Evolutionary conservation across 2,329 filamentous ascomycete species (phyloP).

Genomic region (Stromatinia cepivora): DNA sequence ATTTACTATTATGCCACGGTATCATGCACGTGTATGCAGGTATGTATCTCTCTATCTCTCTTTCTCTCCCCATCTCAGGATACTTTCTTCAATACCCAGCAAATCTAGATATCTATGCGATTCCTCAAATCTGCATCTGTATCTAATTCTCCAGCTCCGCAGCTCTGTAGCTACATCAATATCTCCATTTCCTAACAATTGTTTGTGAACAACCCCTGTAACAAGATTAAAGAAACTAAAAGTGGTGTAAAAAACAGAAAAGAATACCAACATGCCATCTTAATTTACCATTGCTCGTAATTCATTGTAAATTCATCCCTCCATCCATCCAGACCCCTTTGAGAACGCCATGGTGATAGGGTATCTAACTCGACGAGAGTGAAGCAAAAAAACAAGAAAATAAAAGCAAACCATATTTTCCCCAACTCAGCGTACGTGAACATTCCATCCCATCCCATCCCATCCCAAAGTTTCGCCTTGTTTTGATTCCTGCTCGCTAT

Average conservation of each 20-base stretch:
- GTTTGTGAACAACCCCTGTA: neutral
- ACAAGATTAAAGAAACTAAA: neutral
- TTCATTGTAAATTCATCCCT: neutral
- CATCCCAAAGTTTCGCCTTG: neutral
- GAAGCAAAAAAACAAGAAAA: neutral
- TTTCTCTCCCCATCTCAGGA: neutral
- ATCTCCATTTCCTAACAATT: neutral
- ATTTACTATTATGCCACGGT: neutral
- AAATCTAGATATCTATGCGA: conserved; percentile 1
- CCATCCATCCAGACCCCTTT: neutral
- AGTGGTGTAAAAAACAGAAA: neutral
- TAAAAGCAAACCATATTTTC: neutral
- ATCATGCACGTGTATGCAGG: neutral
- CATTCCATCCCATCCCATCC: neutral
- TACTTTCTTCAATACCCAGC: neutral
- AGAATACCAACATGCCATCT: neutral
- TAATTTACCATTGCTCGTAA: neutral
- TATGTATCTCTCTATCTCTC: neutral
- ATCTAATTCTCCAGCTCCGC: too few species aligned
- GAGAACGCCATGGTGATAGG: conserved; percentile 5
- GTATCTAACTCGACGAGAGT: neutral
- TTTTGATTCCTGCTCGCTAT: neutral
- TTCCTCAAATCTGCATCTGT: neutral
- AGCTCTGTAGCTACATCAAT: neutral
- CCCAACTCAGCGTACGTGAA: neutral